phyloP scores from a whole-genome alignment of 805 yeast genomes.

The Wickerhamomyces subpelliculosus region DNA sequence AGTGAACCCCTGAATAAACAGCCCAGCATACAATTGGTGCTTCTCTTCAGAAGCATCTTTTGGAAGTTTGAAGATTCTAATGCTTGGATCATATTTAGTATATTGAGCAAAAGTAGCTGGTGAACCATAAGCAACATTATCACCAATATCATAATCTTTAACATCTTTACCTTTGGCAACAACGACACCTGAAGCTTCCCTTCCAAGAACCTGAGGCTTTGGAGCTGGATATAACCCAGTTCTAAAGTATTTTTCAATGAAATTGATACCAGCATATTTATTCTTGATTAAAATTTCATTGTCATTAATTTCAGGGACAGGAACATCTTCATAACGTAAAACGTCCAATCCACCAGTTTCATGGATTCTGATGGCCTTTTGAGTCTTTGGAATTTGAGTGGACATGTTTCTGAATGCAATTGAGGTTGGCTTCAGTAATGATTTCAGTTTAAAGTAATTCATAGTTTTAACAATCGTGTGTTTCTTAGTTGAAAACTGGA shows the following conservation, averaged over 20 bases:
- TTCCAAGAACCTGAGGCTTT: conserved; percentile 62
- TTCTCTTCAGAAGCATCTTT: conserved; percentile 38
- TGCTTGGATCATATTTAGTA: conserved; percentile 37
- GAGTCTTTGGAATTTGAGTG: conserved; percentile 42
- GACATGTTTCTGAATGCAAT: conserved; percentile 10
- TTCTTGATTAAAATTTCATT: conserved; percentile 67
- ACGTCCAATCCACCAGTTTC: conserved; percentile 52
- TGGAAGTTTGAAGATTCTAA: conserved; percentile 42
- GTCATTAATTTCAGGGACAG: conserved; percentile 49
- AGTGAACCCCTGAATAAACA: conserved; percentile 69
- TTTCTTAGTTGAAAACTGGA: no score
- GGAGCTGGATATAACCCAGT: conserved; percentile 62
- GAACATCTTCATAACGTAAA: conserved; percentile 45
- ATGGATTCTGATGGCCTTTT: conserved; percentile 47
- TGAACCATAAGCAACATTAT: conserved; percentile 54
- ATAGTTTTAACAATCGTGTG: no score
- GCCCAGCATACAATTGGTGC: conserved; percentile 51
- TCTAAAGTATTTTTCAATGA: conserved; percentile 78
- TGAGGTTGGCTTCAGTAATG: no score
- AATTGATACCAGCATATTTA: conserved; percentile 73
- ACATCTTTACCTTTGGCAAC: conserved; percentile 59
- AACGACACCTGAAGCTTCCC: conserved; percentile 68
- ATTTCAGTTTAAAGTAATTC: no score
- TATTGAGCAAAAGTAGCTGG: conserved; percentile 66
- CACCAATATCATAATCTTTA: conserved; percentile 53